These are phyloP conservation scores for Eimeria praecox DNA, from an alignment of 169 alveolate species.

Conservation along the genomic window DNA sequence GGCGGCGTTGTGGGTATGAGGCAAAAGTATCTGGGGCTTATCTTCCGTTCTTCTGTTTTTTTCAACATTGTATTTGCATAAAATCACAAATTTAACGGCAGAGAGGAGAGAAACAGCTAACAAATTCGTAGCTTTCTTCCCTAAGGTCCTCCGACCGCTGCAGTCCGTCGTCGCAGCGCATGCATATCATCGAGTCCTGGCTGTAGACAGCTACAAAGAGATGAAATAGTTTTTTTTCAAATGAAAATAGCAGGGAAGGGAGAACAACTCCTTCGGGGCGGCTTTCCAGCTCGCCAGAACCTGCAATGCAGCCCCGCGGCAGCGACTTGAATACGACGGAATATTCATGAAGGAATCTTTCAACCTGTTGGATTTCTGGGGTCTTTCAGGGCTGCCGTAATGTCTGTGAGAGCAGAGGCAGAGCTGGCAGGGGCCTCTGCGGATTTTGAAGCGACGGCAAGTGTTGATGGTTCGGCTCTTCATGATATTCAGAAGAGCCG, in stretches of 20 bases:
- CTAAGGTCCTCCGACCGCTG: background rate
- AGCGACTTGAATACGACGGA: background rate
- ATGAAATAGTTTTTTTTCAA: background rate
- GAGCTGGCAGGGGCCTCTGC: background rate
- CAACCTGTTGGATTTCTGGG: background rate
- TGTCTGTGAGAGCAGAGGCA: background rate
- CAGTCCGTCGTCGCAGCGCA: conserved; percentile 8
- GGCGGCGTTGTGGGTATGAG: background rate
- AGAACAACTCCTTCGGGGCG: background rate
- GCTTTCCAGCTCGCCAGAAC: background rate
- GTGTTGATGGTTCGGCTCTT: background rate
- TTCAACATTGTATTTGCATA: background rate
- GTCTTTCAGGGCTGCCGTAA: background rate
- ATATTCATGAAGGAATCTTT: background rate
- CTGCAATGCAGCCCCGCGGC: conserved; percentile 1
- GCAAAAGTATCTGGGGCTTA: background rate
- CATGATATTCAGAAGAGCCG: background rate
- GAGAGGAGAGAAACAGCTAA: background rate
- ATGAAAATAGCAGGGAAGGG: background rate
- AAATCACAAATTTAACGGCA: background rate
- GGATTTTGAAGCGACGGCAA: background rate
- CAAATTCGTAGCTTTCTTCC: background rate
- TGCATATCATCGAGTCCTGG: background rate
- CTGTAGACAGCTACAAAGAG: background rate
- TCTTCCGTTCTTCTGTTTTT: background rate